Evolutionary conservation across 805 yeast species (phyloP), one percentile per base, ranked within the genome.

Genomic region (Lachancea quebecensis): DNA sequence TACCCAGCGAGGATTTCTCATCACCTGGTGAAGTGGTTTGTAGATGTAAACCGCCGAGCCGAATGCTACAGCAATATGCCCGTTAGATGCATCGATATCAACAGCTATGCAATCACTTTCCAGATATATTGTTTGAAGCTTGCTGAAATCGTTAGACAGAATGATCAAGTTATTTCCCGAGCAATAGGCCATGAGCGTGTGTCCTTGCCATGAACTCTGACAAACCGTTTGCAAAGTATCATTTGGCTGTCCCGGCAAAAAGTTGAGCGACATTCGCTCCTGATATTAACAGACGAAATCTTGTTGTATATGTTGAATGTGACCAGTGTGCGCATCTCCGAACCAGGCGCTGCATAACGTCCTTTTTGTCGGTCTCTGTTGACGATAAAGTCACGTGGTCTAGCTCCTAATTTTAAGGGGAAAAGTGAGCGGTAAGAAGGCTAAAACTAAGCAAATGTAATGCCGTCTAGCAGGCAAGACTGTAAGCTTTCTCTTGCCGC

Each of bases 231-330:
- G 76, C 11, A 69, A 70, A 1, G 76, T 60, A 38, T 69, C 64
- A 59, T 82, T 84, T 15, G 93, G 93, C 58, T 85, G 86, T 1
- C 97, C 97, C 2, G 96, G 96, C 38, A 86, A 77, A 57, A 85
- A 81, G 47, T 78, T 78, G 44, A 85, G 62, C 4, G 83, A 70
- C 88, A 82, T 80, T 16, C 12, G 36, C 36, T 14, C 34, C 25
- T 7, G 25, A 21, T 21, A 7, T 7, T 21, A 21, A 21, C 25
- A 4, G 7, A 21, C 7, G 7, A 21, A 21, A 21, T 7, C 4
- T 4, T 21, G 7, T 4, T 21, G 25, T 21, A 21, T 21, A 21
- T 21, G 25, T 21, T 4, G 25, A 21, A 7, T 21, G 25, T 21
- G 25, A 4, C 25, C 7, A 7, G 4, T 21, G 7, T 21, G 25